phyloP scores from a whole-genome alignment of 495 filamentous ascomycete species.

The Annulohypoxylon bovei region DNA sequence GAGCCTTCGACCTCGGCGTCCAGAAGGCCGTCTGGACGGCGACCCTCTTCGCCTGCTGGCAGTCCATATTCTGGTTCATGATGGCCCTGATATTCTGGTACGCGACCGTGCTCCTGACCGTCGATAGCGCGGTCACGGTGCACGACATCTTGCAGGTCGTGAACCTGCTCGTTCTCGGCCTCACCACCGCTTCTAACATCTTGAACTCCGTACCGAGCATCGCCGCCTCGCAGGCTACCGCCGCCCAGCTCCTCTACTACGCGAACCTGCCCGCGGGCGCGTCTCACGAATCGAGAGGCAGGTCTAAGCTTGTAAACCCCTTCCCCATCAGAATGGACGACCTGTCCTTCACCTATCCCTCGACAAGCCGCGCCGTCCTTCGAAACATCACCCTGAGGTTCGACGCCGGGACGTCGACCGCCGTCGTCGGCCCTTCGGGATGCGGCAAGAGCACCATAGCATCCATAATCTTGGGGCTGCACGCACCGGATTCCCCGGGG shows the following conservation, averaged over 20 bases:
- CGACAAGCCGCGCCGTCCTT: slow-evolving; percentile 63
- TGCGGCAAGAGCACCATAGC: slow-evolving; percentile 90
- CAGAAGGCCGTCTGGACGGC: slow-evolving; percentile 71
- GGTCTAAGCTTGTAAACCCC: slow-evolving; percentile 55
- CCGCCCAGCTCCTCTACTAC: slow-evolving; percentile 77
- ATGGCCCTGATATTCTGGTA: slow-evolving; percentile 89
- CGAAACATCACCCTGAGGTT: slow-evolving; percentile 69
- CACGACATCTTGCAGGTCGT: slow-evolving; percentile 75
- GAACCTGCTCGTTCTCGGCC: slow-evolving; percentile 83
- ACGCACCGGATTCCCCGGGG: slow-evolving; percentile 42
- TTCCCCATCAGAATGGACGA: slow-evolving; percentile 70
- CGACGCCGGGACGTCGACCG: slow-evolving; percentile 67
- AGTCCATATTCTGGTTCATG: slow-evolving; percentile 74
- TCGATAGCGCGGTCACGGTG: slow-evolving; percentile 54
- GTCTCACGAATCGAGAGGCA: slow-evolving; percentile 70
- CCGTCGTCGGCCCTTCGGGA: slow-evolving; percentile 84
- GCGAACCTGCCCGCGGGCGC: slow-evolving; percentile 60
- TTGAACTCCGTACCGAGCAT: slow-evolving; percentile 83
- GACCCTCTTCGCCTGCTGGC: slow-evolving; percentile 77
- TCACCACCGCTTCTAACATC: slow-evolving; percentile 74
- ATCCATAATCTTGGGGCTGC: slow-evolving; percentile 68
- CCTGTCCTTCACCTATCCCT: slow-evolving; percentile 76
- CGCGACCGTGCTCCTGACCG: slow-evolving; percentile 70
- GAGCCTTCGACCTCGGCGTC: slow-evolving; percentile 64
- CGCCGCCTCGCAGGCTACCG: slow-evolving; percentile 74